Base-by-base conservation (phyloP, 768 basidiomycete genomes). In the Suillus spraguei region DNA sequence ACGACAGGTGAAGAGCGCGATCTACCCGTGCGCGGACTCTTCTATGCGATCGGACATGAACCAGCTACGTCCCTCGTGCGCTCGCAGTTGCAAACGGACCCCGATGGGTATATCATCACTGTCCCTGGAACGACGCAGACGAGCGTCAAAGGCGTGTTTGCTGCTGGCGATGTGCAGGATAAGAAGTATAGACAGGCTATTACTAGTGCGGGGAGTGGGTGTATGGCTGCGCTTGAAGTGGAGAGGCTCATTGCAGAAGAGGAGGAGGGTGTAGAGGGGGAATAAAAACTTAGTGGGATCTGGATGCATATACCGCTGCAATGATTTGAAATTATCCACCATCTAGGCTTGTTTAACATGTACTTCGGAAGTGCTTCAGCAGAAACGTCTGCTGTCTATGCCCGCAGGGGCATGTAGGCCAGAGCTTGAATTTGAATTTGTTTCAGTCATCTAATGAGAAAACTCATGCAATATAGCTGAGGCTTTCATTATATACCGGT, bases 131-230 rank as follows among this genome's bases (percentile, higher is more conserved):
- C 96, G 11, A 91, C 97, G 9, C 90, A 95, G 78, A 99, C 97
- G 0, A 92, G 88, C 58, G 88, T 99, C 64, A 92, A 88, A 76
- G 97, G 96, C 64, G 94, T 99, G 20, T 99, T 95, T 75, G 97
- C 97, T 0, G 97, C 97, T 13, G 97, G 97, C 62, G 97, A 99
- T 70, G 97, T 99, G 0, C 97, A 99, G 78, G 97, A 99, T 72
- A 98, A 97, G 80, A 82, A 89, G 59, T 99, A 97, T 74, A 82
- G 96, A 47, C 97, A 99, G 79, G 97, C 97, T 14, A 92, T 95
- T 72, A 95, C 94, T n/a, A 90, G 88, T 66, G 94, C 94, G 10
- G 93, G 93, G 14, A 94, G 90, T 69, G 92, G 97, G 0, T 99
- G 97, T 72, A 97, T 98, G 92, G 96, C 97, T 55, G 97, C 97